Conservation (phyloP, 768 basidiomycete species). For the Pluteus cervinus region DNA sequence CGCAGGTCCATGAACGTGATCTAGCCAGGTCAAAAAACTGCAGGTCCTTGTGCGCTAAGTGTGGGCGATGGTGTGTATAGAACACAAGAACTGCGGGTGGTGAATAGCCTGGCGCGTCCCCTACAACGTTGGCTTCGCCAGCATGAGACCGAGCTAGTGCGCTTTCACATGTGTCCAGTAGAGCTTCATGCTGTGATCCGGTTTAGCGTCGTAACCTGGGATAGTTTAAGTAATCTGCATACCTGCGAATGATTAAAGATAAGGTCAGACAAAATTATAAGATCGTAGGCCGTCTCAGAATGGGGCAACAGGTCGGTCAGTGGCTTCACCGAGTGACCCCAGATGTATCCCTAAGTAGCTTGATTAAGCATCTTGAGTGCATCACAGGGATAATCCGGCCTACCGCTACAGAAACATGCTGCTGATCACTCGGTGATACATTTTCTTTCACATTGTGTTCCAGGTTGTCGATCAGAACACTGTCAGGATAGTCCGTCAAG, state of each 20-base stretch:
- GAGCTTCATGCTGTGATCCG: conserved; percentile 55
- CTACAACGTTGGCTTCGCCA: conserved; percentile 7
- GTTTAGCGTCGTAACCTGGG: not conserved
- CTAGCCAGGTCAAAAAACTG: conserved; percentile 69
- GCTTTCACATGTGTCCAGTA: conserved; percentile 67
- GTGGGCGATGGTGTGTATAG: conserved; percentile 85
- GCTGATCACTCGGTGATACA: conserved; percentile 30
- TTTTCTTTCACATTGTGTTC: conserved; percentile 62
- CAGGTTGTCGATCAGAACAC: conserved; percentile 69
- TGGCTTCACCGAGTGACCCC: conserved; percentile 56
- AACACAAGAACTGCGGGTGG: conserved; percentile 61
- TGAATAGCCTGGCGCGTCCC: no score
- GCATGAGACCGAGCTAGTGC: conserved; percentile 19
- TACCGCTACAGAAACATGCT: conserved; percentile 25
- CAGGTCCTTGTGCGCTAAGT: conserved; percentile 77
- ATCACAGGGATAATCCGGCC: not conserved
- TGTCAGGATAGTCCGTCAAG: conserved; percentile 91
- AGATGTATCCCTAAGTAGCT: conserved; percentile 64
- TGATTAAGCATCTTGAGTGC: no score
- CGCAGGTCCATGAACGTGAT: conserved; percentile 63
- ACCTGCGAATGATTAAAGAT: conserved; percentile 95
- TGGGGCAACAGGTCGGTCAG: conserved; percentile 30
- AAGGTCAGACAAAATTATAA: conserved; percentile 88
- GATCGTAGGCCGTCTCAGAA: conserved; percentile 45
- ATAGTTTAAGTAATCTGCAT: conserved; percentile 7